Percentiles rank a stretch among this genome's conserved stretches.
Conservation (phyloP, 106 monocot species). For the Platanthera guangdongensis region DNA sequence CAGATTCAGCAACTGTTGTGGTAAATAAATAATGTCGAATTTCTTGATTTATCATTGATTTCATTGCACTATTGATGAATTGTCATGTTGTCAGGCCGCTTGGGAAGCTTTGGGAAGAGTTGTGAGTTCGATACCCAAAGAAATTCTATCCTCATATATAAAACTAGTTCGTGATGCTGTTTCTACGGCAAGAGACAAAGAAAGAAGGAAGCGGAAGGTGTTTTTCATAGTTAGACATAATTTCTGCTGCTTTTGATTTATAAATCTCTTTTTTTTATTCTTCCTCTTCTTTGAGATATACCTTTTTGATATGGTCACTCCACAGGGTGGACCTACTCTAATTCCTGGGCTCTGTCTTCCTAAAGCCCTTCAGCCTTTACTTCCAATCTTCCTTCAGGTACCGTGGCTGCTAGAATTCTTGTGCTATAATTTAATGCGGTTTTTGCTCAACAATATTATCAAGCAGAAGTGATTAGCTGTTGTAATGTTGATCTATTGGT, state of each 20-base stretch:
- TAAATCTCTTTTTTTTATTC: not conserved
- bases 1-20: conserved; percentile 60
- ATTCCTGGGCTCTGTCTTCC: conserved; percentile 96
- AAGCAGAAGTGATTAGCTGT: not conserved
- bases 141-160: conserved; percentile 67
- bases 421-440: not conserved
- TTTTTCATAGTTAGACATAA: not conserved
- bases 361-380: conserved; percentile 92
- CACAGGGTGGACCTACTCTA: conserved; percentile 77
- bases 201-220: conserved; percentile 91
- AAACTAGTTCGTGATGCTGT: conserved; percentile 95
- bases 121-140: conserved; percentile 80
- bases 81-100: conserved; percentile 38
- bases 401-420: not conserved
- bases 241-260: not conserved
- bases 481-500: not conserved
- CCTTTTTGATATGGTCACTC: not conserved
- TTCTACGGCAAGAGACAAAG: conserved; percentile 96
- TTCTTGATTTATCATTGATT: not conserved
- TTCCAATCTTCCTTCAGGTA: conserved; percentile 97
- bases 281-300: not conserved
- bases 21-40: conserved; percentile 23
- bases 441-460: not conserved
- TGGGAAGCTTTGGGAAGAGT: conserved; percentile 94
- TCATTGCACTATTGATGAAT: conserved; percentile 9